Base-by-base conservation (phyloP, 352 stramenopile genomes). In the Globisporangium okanoganense region DNA sequence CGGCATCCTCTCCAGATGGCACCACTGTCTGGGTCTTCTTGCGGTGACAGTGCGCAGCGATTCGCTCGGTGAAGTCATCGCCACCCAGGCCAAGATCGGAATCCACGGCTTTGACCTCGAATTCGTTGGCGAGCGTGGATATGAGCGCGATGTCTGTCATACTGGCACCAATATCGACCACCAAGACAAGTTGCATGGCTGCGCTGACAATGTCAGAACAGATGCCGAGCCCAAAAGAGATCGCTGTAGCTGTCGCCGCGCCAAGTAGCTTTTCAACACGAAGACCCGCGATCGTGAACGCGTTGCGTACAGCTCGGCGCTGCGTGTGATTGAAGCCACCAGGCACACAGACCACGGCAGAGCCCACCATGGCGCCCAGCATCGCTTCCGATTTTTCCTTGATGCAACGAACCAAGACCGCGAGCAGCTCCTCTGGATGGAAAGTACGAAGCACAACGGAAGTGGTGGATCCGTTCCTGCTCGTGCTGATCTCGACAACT, bases 341-440 rank as follows among this genome's bases (percentile, higher is more conserved):
- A 31, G 77, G 74, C 3, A 82, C 56, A 2, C 62, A 76, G 1
- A 86, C 33, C 3, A 73, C 66, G 1, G 61, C 64, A 0, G 61
- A 47, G 9, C 62, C 45, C 18, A 82, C 58, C 2, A 22, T 14
- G 14, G 58, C 62, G 3, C 55, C 36, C 5, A 54, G 66, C 9
- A 70, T 69, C 3, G 41, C n/a, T 38, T 86, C 68, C 1, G 65
- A 69, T 13, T 61, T 58, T 16, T 76, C 55, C 24, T 80, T 78
- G 36, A 86, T 67, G n/a, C 60, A 66, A 0, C 55, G 61, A 18
- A 86, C 50, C 22, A 82, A 55, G 20, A 79, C 67, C 4, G 75
- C 75, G 24, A 72, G 52, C n/a, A 86, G 24, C 64, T 86, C 72
- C 47, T 86, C 77, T 0, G 77, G 77, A 14, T 70, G 71, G 22